These are phyloP conservation scores for Parachlorella kessleri DNA, from an alignment of 139 green algal genomes.

Conservation along the genomic window DNA sequence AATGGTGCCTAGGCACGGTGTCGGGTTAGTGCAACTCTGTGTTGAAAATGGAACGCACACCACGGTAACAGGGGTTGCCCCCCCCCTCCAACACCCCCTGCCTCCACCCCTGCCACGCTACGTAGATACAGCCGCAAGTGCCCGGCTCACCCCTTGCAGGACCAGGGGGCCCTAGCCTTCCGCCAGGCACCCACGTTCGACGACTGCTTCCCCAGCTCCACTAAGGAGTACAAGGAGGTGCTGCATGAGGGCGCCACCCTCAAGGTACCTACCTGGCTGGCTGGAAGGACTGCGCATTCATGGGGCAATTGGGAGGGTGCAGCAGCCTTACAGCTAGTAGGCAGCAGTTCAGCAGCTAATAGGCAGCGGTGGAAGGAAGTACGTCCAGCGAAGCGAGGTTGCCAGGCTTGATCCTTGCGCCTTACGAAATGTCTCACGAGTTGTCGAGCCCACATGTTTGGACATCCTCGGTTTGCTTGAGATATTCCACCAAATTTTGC, in stretches of 20 bases:
- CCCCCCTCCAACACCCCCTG: too few relatives aligned
- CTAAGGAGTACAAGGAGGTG: conserved; percentile 76
- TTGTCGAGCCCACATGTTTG: too few relatives aligned
- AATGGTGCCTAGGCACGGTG: too few relatives aligned
- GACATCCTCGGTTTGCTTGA: background rate
- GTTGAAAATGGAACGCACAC: too few relatives aligned
- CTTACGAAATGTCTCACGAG: background rate
- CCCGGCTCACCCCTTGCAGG: too few relatives aligned
- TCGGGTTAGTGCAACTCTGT: too few relatives aligned
- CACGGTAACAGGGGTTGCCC: too few relatives aligned
- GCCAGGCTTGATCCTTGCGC: background rate
- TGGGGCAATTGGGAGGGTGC: too few relatives aligned
- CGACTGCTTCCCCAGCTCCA: conserved; percentile 82
- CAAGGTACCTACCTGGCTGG: conserved; percentile 22
- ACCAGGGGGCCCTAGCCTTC: too few relatives aligned
- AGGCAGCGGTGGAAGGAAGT: background rate
- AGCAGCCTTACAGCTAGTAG: background rate
- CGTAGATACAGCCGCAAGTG: too few relatives aligned
- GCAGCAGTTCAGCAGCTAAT: too few relatives aligned
- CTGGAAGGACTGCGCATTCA: background rate
- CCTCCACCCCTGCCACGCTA: too few relatives aligned
- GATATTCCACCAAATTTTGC: conserved; percentile 13
- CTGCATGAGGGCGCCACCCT: conserved; percentile 55
- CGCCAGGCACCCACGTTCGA: conserved; percentile 72
- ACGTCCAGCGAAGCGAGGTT: background rate